A percentile compares a stretch with the other conserved stretches of the same genome.
phyloP scores from a whole-genome alignment of 768 basidiomycete species.

The Strobilomyces dryophilus region DNA sequence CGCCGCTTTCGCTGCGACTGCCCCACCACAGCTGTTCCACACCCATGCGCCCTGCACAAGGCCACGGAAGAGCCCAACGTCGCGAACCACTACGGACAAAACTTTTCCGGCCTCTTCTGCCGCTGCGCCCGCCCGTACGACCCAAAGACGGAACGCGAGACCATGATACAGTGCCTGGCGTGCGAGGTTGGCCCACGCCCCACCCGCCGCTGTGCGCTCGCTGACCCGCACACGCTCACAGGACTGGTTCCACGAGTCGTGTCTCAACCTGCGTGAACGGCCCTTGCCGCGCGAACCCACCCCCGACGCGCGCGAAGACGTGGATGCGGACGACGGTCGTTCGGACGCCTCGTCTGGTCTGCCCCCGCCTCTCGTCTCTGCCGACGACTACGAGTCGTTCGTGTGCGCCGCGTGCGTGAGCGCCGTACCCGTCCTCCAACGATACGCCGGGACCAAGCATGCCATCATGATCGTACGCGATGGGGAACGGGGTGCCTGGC shows the following conservation, averaged over 20 bases:
- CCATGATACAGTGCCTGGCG: constrained; percentile 84
- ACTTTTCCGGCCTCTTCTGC: constrained; percentile 70
- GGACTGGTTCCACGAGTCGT: constrained; percentile 94
- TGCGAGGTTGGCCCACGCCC: constrained; percentile 57
- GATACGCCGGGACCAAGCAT: constrained; percentile 67
- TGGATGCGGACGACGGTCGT: constrained; percentile 45
- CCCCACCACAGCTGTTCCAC: constrained; percentile 59
- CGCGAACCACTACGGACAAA: constrained; percentile 66
- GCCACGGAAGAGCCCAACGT: constrained; percentile 50
- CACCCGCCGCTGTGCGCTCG: not conserved
- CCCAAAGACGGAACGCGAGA: constrained; percentile 67
- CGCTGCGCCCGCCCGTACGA: constrained; percentile 72
- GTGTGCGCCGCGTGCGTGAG: constrained; percentile 70
- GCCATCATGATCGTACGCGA: constrained; percentile 64
- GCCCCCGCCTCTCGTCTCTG: constrained; percentile 63
- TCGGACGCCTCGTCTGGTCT: constrained; percentile 65
- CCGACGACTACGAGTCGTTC: constrained; percentile 70
- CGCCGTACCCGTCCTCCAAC: constrained; percentile 46
- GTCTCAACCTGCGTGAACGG: constrained; percentile 71
- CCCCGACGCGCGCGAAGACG: constrained; percentile 17
- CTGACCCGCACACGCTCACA: constrained; percentile 24
- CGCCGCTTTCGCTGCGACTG: constrained; percentile 82
- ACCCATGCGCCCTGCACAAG: constrained; percentile 61
- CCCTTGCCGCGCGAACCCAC: constrained; percentile 46
- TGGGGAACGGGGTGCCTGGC: constrained; percentile 46